Evolutionary conservation across 306 rosid species (phyloP).

Genomic region (Heteromeles arbutifolia): DNA sequence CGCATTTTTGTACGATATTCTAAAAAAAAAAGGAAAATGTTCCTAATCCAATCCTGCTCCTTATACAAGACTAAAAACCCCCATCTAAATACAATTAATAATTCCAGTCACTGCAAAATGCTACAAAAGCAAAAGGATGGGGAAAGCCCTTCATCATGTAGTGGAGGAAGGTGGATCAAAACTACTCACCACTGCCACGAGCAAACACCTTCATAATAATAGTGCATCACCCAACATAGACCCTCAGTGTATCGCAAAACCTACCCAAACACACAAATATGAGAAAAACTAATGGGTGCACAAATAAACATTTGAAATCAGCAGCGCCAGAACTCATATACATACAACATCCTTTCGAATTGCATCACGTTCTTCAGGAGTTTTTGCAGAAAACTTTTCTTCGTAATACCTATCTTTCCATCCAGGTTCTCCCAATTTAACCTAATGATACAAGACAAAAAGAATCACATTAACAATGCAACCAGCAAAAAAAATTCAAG

Average conservation of each 20-base stretch:
- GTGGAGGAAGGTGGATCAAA: neutral
- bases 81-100: neutral
- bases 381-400: conserved; percentile 64
- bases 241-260: conserved; percentile 95
- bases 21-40: no score
- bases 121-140: neutral
- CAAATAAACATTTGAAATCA: conserved; percentile 11
- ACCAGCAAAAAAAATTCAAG: neutral
- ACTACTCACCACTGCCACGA: conserved; percentile 91
- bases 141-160: neutral
- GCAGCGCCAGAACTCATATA: conserved; percentile 17
- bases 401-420: conserved; percentile 98
- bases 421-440: conserved; percentile 84
- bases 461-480: neutral
- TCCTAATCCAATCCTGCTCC: neutral
- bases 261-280: conserved; percentile 35
- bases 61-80: neutral
- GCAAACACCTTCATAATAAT: conserved; percentile 97
- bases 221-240: conserved; percentile 95
- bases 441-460: conserved; percentile 31
- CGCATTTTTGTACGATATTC: neutral
- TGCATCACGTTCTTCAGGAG: conserved; percentile 84
- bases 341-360: conserved; percentile 88
- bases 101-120: neutral
- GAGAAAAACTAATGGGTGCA: conserved; percentile 2